Evolutionary conservation across 2,329 filamentous ascomycete genomes (phyloP).

Genomic region (Xylaria polymorpha): DNA sequence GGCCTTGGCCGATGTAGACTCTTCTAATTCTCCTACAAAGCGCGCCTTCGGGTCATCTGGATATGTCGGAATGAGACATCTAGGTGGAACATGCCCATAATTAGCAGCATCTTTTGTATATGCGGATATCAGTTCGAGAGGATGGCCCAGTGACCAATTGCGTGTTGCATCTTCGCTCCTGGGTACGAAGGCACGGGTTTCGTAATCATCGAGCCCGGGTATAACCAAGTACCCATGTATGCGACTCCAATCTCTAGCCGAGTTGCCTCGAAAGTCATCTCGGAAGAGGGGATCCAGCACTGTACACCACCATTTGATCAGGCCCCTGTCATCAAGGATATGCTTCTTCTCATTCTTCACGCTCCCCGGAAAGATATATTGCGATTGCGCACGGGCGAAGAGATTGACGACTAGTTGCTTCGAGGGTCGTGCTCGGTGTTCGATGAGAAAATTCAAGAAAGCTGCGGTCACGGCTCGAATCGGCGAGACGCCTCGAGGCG

Average conservation of each 20-base stretch:
- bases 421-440: conserved; percentile 70
- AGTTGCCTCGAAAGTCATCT: conserved; percentile 53
- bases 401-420: conserved; percentile 83
- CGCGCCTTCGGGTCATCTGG: conserved; percentile 96
- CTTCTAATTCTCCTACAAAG: conserved; percentile 88
- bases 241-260: conserved; percentile 54
- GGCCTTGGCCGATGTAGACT: conserved; percentile 67
- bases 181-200: conserved; percentile 84
- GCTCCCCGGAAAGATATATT: conserved; percentile 95
- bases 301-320: conserved; percentile 96
- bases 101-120: conserved; percentile 62
- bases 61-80: conserved; percentile 88
- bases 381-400: conserved; percentile 90
- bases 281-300: conserved; percentile 81
- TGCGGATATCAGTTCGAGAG: conserved; percentile 73
- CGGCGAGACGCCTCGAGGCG: conserved; percentile 76
- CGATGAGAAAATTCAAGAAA: conserved; percentile 81
- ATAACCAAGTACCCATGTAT: conserved; percentile 86
- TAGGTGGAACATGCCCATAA: conserved; percentile 71
- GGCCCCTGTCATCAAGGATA: conserved; percentile 86
- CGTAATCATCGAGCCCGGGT: conserved; percentile 84
- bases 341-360: conserved; percentile 88
- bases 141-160: conserved; percentile 76
- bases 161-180: conserved; percentile 60
- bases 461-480: conserved; percentile 78